Evolutionary conservation across 225 moss, liverwort and hornwort species (phyloP).

Genomic region (Marchantia paleacea): DNA sequence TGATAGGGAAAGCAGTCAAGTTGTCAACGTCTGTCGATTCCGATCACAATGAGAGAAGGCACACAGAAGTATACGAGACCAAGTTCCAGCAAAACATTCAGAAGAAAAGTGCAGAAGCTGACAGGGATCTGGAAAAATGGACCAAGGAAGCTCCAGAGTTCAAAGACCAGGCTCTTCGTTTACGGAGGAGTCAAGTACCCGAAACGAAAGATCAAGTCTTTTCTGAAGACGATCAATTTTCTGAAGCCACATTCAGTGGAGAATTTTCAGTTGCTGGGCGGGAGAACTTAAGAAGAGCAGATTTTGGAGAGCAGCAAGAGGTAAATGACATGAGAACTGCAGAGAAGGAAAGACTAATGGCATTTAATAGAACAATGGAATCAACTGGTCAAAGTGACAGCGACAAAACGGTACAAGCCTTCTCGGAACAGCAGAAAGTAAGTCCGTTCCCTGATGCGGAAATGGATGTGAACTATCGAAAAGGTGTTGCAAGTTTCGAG

Average conservation of each 20-base stretch:
- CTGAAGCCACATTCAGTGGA: neutral
- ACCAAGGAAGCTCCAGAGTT: neutral
- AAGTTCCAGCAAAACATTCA: slow-evolving; percentile 26
- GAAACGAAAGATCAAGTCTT: neutral
- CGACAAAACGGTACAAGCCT: neutral
- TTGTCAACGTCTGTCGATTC: slow-evolving; percentile 12
- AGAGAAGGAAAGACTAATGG: neutral
- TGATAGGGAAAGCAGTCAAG: slow-evolving; percentile 24
- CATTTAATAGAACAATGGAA: neutral
- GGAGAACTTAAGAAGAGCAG: neutral
- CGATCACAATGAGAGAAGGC: slow-evolving; percentile 18
- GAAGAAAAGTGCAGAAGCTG: slow-evolving; percentile 2
- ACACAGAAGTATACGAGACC: slow-evolving; percentile 24
- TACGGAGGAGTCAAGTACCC: neutral
- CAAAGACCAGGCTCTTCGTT: neutral
- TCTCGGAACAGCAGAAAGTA: neutral
- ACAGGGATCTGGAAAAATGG: neutral
- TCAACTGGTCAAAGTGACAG: neutral
- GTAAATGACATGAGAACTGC: neutral
- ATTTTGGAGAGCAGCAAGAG: neutral
- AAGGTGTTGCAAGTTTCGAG: neutral
- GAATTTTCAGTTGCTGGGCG: neutral
- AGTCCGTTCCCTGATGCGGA: neutral
- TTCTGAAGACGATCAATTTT: neutral
- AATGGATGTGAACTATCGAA: neutral